Evolutionary conservation across 1,139 yeast genomes (phyloP).

Genomic region (Pichia inconspicua): DNA sequence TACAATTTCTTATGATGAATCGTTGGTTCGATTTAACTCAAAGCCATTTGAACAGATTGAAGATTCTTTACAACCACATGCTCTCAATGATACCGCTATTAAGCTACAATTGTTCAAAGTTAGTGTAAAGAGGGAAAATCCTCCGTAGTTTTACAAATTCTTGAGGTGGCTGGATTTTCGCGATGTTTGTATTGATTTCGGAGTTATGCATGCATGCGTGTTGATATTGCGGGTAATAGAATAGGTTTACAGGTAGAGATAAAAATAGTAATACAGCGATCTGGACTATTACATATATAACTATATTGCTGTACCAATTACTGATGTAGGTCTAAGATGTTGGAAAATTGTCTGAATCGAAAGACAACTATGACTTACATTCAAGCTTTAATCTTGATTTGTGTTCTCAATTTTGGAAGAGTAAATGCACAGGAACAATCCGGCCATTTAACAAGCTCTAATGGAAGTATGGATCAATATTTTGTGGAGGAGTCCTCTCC

Average conservation of each 20-base stretch:
- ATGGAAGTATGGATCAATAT: constrained; percentile 2
- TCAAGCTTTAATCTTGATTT: neutral
- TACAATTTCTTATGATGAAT: constrained; percentile 18
- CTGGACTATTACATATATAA: too few relatives aligned
- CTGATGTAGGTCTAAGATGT: too few relatives aligned
- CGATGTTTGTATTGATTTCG: too few relatives aligned
- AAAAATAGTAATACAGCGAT: too few relatives aligned
- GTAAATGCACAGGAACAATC: neutral
- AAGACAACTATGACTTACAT: too few relatives aligned
- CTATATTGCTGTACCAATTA: too few relatives aligned
- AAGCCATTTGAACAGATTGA: constrained; percentile 61
- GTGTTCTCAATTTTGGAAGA: neutral
- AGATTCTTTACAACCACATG: constrained; percentile 48
- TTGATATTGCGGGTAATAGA: too few relatives aligned
- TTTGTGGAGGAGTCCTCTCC: neutral
- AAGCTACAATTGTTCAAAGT: constrained; percentile 73
- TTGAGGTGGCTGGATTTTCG: too few relatives aligned
- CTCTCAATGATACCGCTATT: constrained; percentile 56
- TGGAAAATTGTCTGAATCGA: too few relatives aligned
- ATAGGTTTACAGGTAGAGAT: too few relatives aligned
- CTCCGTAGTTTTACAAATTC: too few relatives aligned
- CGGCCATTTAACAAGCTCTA: neutral
- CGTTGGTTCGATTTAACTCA: constrained; percentile 31
- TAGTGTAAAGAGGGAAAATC: constrained; percentile 61
- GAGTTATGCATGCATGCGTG: too few relatives aligned